Percentiles rank a stretch among this genome's conserved stretches.
Conservation (phyloP, 805 yeast species). For the Saccharomycopsis sp. region DNA sequence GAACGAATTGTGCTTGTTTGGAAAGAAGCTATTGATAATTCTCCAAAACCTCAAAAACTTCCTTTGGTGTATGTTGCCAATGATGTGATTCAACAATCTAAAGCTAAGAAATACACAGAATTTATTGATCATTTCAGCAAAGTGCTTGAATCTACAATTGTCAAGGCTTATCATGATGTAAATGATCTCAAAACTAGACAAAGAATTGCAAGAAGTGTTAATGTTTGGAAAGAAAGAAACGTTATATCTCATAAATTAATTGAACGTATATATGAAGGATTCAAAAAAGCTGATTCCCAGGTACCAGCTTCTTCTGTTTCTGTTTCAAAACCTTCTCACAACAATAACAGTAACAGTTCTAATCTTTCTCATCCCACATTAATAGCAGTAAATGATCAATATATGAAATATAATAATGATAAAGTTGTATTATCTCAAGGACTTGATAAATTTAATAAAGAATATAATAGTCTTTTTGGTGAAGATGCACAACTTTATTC, state of each 20-base stretch:
- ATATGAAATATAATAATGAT: slow-evolving; percentile 1
- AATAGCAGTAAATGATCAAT: slow-evolving; percentile 2
- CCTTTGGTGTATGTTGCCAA: slow-evolving; percentile 63
- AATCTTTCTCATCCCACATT: too few relatives aligned
- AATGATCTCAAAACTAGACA: slow-evolving; percentile 23
- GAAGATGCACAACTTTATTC: slow-evolving; percentile 25
- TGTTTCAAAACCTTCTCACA: slow-evolving; percentile 4
- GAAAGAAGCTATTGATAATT: slow-evolving; percentile 29
- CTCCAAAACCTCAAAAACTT: slow-evolving; percentile 34
- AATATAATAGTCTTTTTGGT: slow-evolving; percentile 21
- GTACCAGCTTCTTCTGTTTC: not conserved
- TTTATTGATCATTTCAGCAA: slow-evolving; percentile 47
- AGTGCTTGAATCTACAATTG: slow-evolving; percentile 35
- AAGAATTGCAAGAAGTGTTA: slow-evolving; percentile 39
- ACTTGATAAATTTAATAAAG: slow-evolving; percentile 20
- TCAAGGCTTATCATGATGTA: slow-evolving; percentile 20
- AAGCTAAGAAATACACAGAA: slow-evolving; percentile 48
- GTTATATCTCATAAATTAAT: slow-evolving; percentile 28
- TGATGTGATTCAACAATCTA: slow-evolving; percentile 73
- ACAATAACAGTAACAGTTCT: too few relatives aligned
- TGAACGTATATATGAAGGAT: slow-evolving; percentile 17
- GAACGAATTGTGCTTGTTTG: slow-evolving; percentile 42
- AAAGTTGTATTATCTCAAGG: not conserved
- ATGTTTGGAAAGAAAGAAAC: slow-evolving; percentile 47
- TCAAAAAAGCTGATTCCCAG: too few relatives aligned